Evolutionary conservation across 2,329 filamentous ascomycete genomes (phyloP).

Genomic region (Phoma herbarum): DNA sequence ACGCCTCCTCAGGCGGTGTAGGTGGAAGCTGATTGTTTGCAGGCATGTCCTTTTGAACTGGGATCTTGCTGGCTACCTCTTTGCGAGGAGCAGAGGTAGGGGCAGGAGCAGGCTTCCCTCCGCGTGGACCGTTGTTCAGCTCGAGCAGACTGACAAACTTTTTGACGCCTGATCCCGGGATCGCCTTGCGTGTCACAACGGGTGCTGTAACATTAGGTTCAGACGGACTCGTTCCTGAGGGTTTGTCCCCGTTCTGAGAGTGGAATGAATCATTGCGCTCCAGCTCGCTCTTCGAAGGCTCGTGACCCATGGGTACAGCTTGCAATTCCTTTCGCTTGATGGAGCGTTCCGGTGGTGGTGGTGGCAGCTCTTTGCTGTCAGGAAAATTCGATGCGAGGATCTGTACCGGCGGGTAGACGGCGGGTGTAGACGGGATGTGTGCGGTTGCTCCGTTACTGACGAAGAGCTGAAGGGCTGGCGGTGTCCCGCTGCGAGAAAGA

Average conservation of each 20-base stretch:
- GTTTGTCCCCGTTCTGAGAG: conserved; percentile 29
- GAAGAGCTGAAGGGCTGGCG: conserved; percentile 45
- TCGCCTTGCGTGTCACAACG: conserved; percentile 40
- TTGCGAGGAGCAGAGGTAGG: conserved; percentile 33
- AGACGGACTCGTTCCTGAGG: not conserved
- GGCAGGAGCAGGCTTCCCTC: conserved; percentile 36
- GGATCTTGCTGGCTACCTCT: conserved; percentile 9
- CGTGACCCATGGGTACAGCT: conserved; percentile 32
- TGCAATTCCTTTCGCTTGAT: conserved; percentile 30
- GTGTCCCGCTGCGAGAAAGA: conserved; percentile 47
- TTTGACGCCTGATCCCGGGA: conserved; percentile 30
- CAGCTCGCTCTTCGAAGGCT: conserved; percentile 34
- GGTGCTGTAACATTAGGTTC: conserved; percentile 17
- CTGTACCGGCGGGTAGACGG: conserved; percentile 13
- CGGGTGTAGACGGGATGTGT: conserved; percentile 37
- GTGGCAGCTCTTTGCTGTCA: conserved; percentile 43
- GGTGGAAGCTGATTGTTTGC: conserved; percentile 36
- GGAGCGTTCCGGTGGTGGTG: conserved; percentile 49
- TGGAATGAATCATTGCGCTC: conserved; percentile 43
- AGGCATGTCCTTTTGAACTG: conserved; percentile 4
- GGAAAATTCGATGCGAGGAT: conserved; percentile 20
- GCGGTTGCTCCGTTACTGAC: conserved; percentile 53
- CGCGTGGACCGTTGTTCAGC: conserved; percentile 40
- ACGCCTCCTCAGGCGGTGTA: conserved; percentile 40
- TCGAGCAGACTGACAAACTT: conserved; percentile 44